phyloP scores from a whole-genome alignment of 1,284 basidiomycete species.

The Heterobasidion parviporum region DNA sequence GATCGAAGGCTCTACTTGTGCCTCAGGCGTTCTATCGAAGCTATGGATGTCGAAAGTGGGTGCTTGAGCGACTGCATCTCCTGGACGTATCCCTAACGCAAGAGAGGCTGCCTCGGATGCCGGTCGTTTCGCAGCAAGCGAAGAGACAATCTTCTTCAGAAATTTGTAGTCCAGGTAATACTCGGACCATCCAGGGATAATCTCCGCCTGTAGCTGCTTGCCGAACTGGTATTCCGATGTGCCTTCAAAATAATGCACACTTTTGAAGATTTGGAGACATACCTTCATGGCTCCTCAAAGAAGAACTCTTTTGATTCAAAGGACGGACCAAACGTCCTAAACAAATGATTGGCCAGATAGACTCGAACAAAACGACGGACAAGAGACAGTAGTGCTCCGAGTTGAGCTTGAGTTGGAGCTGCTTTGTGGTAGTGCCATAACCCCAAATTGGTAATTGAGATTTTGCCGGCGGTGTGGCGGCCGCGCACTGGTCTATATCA shows the following conservation, averaged over 20 bases:
- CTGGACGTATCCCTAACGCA: slow-evolving; percentile 75
- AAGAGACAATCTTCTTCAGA: slow-evolving; percentile 98
- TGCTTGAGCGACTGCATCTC: slow-evolving; percentile 27
- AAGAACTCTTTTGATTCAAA: not conserved
- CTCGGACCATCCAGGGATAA: slow-evolving; percentile 94
- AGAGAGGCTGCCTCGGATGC: slow-evolving; percentile 85
- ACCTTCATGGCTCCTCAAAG: not conserved
- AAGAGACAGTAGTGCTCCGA: too few species aligned
- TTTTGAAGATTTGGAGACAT: not conserved
- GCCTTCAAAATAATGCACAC: not conserved
- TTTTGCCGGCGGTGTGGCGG: too few species aligned
- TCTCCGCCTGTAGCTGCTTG: slow-evolving; percentile 95
- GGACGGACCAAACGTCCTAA: too few species aligned
- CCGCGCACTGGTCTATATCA: too few species aligned
- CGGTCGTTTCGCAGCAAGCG: slow-evolving; percentile 86
- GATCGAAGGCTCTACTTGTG: slow-evolving; percentile 38
- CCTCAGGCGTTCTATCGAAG: not conserved
- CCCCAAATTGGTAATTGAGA: too few species aligned
- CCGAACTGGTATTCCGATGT: slow-evolving; percentile 70
- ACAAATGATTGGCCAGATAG: too few species aligned
- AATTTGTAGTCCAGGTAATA: slow-evolving; percentile 99
- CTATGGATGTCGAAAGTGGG: not conserved
- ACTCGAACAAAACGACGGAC: too few species aligned
- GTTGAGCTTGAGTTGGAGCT: too few species aligned
- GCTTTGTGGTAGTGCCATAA: too few species aligned